Evolutionary conservation across 257 asterid genomes (phyloP).

Genomic region (Mentha longifolia): DNA sequence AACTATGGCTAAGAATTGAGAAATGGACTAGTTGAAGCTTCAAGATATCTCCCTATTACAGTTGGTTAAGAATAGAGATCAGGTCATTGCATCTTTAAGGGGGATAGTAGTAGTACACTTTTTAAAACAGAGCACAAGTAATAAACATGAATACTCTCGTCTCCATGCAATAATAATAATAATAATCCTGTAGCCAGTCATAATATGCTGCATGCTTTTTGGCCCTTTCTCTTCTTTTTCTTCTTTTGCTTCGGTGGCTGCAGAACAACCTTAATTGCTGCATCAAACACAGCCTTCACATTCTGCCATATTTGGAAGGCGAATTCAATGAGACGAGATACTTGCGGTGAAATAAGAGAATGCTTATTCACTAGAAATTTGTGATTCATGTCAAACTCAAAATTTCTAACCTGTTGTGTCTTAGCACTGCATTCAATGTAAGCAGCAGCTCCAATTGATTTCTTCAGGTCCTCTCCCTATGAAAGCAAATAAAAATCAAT

Average conservation of each 20-base stretch:
- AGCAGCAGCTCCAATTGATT: constrained; percentile 68
- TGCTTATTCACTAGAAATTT: background rate
- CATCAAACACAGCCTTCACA: constrained; percentile 79
- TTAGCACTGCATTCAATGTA: constrained; percentile 84
- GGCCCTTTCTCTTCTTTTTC: constrained; percentile 79
- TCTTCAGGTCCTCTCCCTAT: constrained; percentile 79
- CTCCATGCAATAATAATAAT: constrained; percentile 6
- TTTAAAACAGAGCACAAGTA: background rate
- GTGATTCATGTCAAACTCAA: background rate
- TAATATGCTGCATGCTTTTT: constrained; percentile 61
- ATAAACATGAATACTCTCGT: background rate
- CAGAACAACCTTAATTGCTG: constrained; percentile 74
- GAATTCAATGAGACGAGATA: background rate
- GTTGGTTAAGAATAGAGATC: constrained; percentile 32
- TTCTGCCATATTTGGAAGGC: constrained; percentile 50
- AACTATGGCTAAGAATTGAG: constrained; percentile 31
- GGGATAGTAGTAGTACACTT: background rate
- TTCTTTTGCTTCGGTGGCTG: constrained; percentile 79
- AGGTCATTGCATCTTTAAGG: constrained; percentile 21
- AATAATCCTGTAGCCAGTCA: constrained; percentile 27
- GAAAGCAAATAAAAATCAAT: constrained; percentile 23
- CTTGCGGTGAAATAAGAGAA: background rate
- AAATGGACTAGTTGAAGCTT: constrained; percentile 25
- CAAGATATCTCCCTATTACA: constrained; percentile 25
- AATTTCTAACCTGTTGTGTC: constrained; percentile 66